Conservation (phyloP, 2,329 filamentous ascomycete species). For the Huntiella bhutanensis region DNA sequence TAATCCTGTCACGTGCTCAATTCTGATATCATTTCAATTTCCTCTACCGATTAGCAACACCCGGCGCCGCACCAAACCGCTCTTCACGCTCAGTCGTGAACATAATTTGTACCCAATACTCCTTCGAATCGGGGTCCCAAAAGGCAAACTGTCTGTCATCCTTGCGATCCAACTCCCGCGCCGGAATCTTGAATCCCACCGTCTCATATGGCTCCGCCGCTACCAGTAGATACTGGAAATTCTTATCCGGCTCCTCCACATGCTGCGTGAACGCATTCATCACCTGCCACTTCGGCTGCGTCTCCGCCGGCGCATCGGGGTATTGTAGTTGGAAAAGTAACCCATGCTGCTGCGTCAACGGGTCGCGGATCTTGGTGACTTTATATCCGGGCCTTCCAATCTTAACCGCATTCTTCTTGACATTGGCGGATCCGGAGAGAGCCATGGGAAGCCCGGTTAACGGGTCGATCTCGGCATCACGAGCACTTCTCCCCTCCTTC, state of each 20-base stretch:
- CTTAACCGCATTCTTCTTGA: slow-evolving; percentile 67
- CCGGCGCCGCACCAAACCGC: slow-evolving; percentile 52
- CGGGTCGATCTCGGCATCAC: slow-evolving; percentile 38
- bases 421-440: slow-evolving; percentile 43
- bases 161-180: slow-evolving; percentile 74
- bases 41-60: slow-evolving; percentile 30
- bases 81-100: slow-evolving; percentile 98
- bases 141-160: slow-evolving; percentile 82
- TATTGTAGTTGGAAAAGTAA: slow-evolving; percentile 93
- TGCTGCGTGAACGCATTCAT: slow-evolving; percentile 97
- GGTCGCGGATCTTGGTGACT: slow-evolving; percentile 88
- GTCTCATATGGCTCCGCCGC: slow-evolving; percentile 97
- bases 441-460: slow-evolving; percentile 55
- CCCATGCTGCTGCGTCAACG: slow-evolving; percentile 71
- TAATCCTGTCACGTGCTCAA: not conserved
- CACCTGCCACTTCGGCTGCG: slow-evolving; percentile 71
- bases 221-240: slow-evolving; percentile 84
- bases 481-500: slow-evolving; percentile 57
- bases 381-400: slow-evolving; percentile 94
- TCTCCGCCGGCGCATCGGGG: slow-evolving; percentile 64
- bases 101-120: slow-evolving; percentile 95
- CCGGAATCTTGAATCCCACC: slow-evolving; percentile 88
- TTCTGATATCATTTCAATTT: not conserved
- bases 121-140: slow-evolving; percentile 89
- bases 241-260: slow-evolving; percentile 83